These are phyloP conservation scores for Aspergillus nanangensis DNA, from an alignment of 495 filamentous ascomycete genomes.

Conservation along the genomic window DNA sequence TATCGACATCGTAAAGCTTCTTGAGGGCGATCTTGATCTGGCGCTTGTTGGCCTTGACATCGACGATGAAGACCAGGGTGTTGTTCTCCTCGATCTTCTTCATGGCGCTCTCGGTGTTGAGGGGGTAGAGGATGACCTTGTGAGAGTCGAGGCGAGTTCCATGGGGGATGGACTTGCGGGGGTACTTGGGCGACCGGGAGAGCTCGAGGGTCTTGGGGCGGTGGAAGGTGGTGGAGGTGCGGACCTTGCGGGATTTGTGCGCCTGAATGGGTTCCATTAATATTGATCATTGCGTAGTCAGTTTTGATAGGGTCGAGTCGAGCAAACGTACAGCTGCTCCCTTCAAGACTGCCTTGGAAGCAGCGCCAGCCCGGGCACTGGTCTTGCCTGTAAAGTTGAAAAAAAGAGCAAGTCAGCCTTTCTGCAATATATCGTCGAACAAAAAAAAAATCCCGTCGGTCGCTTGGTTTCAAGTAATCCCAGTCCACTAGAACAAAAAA, in stretches of 20 bases:
- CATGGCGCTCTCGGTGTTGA: constrained; percentile 99
- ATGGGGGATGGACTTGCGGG: constrained; percentile 88
- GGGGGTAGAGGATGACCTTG: constrained; percentile 78
- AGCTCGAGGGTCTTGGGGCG: constrained; percentile 91
- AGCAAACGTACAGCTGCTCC: constrained; percentile 61
- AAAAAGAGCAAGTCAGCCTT: constrained; percentile 55
- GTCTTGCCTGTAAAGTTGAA: constrained; percentile 56
- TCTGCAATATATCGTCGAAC: too few relatives aligned
- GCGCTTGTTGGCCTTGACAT: constrained; percentile 98
- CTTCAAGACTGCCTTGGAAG: constrained; percentile 88
- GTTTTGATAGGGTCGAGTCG: not conserved
- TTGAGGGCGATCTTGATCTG: constrained; percentile 98
- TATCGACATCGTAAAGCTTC: constrained; percentile 98
- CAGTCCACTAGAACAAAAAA: too few relatives aligned
- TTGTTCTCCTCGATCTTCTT: constrained; percentile 99
- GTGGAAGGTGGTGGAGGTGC: constrained; percentile 93
- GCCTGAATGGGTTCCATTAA: constrained; percentile 46
- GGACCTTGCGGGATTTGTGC: constrained; percentile 89
- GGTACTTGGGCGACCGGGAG: constrained; percentile 91
- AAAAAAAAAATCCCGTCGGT: too few relatives aligned
- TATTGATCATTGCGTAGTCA: not conserved
- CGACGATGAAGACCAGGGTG: constrained; percentile 97
- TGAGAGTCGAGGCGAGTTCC: constrained; percentile 86
- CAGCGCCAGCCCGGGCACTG: constrained; percentile 74
- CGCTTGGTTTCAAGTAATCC: too few relatives aligned